Percentiles rank a stretch among this genome's conserved stretches.
Conservation (phyloP, 2,329 filamentous ascomycete genomes). For the Orbilia brochopaga region DNA sequence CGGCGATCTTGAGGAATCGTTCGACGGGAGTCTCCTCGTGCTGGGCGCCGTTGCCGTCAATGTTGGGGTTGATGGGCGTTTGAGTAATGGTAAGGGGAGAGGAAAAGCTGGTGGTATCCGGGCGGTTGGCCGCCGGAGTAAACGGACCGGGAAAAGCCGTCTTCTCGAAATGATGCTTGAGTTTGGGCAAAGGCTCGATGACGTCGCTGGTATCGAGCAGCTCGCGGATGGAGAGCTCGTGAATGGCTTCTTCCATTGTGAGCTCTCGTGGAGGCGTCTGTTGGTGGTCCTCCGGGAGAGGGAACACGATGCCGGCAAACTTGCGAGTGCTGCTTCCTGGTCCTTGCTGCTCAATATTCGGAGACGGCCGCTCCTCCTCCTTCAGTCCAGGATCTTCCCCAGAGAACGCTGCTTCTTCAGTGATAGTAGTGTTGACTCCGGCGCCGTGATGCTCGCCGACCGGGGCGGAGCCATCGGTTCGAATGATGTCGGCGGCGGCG, state of each 20-base stretch:
- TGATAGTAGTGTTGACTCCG: no score
- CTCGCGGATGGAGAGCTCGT: constrained; percentile 29
- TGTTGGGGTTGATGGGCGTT: constrained; percentile 22
- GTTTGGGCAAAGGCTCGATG: constrained; percentile 7
- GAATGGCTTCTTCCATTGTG: constrained; percentile 17
- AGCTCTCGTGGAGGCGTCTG: background rate
- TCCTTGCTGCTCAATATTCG: background rate
- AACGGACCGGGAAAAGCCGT: background rate
- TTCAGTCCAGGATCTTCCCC: background rate
- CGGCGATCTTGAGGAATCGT: constrained; percentile 28
- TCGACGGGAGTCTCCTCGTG: constrained; percentile 20
- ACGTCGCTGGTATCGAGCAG: constrained; percentile 35
- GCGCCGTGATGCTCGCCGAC: no score
- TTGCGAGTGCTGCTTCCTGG: background rate
- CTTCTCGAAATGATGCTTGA: constrained; percentile 8
- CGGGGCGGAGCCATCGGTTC: background rate
- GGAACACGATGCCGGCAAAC: background rate
- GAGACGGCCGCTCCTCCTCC: background rate
- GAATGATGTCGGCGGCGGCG: background rate
- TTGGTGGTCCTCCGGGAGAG: background rate
- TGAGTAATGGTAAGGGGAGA: constrained; percentile 32
- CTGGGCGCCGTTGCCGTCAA: no score
- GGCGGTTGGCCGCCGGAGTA: constrained; percentile 1
- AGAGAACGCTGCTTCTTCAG: no score
- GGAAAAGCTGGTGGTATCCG: background rate